A percentile compares a stretch with the other conserved stretches of the same genome.
These are phyloP conservation scores for Zymoseptoria passerinii DNA, from an alignment of 2,329 filamentous ascomycete genomes.

Conservation along the genomic window DNA sequence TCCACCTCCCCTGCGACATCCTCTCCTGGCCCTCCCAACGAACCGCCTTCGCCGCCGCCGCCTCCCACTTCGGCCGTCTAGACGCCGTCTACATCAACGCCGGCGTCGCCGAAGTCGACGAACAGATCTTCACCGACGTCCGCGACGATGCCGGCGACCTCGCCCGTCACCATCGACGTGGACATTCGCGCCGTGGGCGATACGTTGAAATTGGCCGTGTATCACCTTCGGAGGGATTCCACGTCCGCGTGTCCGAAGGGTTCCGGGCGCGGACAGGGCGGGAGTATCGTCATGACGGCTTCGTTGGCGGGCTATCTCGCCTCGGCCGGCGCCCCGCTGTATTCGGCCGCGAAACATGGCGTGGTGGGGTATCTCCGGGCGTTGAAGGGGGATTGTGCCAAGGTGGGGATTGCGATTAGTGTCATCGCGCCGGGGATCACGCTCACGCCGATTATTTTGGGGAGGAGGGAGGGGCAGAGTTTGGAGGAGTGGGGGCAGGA, in stretches of 20 bases:
- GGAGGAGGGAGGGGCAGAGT: constrained; percentile 26
- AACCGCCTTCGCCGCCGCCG: constrained; percentile 36
- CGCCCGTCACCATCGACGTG: constrained; percentile 37
- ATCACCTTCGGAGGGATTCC: constrained; percentile 35
- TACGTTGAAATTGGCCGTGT: constrained; percentile 41
- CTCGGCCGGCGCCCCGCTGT: constrained; percentile 40
- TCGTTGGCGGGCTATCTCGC: constrained; percentile 44
- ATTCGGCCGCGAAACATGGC: constrained; percentile 44
- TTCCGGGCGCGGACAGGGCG: constrained; percentile 30
- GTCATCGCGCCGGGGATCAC: constrained; percentile 45
- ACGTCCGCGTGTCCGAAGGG: constrained; percentile 10
- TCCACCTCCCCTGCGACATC: constrained; percentile 36
- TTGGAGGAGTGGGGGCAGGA: constrained; percentile 36
- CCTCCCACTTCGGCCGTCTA: constrained; percentile 37
- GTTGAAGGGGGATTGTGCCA: constrained; percentile 42
- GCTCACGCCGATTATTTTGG: constrained; percentile 38
- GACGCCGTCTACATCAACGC: constrained; percentile 44
- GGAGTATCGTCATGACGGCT: constrained; percentile 41
- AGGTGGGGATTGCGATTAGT: constrained; percentile 38
- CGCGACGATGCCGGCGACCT: constrained; percentile 35
- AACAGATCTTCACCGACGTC: constrained; percentile 44
- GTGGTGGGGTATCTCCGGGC: constrained; percentile 44
- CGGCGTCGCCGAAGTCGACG: constrained; percentile 40
- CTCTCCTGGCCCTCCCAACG: constrained; percentile 40
- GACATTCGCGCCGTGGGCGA: constrained; percentile 42